phyloP scores from a whole-genome alignment of 345 rosid genomes.

The Boechera retrofracta region DNA sequence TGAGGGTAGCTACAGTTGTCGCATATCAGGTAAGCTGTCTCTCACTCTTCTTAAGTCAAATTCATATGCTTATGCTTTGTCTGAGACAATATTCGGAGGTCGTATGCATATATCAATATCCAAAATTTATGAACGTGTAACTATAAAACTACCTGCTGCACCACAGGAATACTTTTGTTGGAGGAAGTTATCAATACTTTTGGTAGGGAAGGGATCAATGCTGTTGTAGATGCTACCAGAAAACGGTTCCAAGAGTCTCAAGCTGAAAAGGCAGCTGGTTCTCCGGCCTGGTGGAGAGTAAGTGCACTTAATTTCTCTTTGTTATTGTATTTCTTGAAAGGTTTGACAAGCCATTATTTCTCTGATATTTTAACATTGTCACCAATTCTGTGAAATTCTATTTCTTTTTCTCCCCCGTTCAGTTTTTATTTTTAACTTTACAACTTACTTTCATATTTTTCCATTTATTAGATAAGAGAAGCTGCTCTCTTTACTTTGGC shows the following conservation, averaged over 20 bases:
- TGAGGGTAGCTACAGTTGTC: conserved; percentile 85
- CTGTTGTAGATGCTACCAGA: conserved; percentile 68
- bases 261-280: conserved; percentile 72
- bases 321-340: conserved; percentile 16
- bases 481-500: conserved; percentile 85
- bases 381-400: conserved; percentile 13
- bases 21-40: conserved; percentile 73
- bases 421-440: conserved; percentile 13
- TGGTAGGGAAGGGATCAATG: conserved; percentile 76
- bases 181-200: conserved; percentile 80
- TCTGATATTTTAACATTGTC: conserved; percentile 9
- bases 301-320: conserved; percentile 36
- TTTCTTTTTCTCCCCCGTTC: background rate
- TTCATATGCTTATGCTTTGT: conserved; percentile 14
- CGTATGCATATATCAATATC: conserved; percentile 22
- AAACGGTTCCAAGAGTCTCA: conserved; percentile 75
- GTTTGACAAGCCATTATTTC: conserved; percentile 30
- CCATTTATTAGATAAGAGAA: conserved; percentile 71
- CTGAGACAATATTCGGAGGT: conserved; percentile 19
- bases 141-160: conserved; percentile 40
- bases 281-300: conserved; percentile 89
- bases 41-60: conserved; percentile 21
- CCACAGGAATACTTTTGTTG: conserved; percentile 75
- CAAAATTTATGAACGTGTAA: conserved; percentile 9
- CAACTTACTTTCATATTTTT: conserved; percentile 12